phyloP scores from a whole-genome alignment of 768 basidiomycete genomes.

The Obba rivulosa region DNA sequence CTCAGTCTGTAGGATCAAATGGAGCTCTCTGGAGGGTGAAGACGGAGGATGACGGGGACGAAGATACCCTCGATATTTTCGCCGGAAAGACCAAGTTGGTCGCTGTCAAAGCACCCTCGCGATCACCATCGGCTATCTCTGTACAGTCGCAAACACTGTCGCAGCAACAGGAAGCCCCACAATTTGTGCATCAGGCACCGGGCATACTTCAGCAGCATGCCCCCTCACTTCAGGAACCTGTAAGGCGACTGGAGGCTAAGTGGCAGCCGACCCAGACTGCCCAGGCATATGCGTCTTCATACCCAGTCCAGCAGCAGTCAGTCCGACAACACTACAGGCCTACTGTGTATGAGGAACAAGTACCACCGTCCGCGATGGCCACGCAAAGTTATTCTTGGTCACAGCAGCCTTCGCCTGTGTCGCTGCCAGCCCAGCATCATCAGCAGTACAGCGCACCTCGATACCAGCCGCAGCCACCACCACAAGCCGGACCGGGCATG shows the following conservation, averaged over 20 bases:
- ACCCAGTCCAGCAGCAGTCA: no score
- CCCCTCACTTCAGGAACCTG: not conserved
- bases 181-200: conserved; percentile 9
- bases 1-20: conserved; percentile 28
- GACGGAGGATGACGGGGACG: conserved; percentile 37
- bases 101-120: conserved; percentile 35
- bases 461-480: conserved; percentile 6
- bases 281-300: not conserved
- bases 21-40: conserved; percentile 49
- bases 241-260: not conserved
- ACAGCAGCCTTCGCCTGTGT: conserved; percentile 7
- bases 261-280: conserved; percentile 4
- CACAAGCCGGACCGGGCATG: not conserved
- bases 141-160: not conserved
- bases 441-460: conserved; percentile 8
- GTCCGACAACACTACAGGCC: no score
- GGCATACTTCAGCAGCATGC: conserved; percentile 6
- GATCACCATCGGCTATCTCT: conserved; percentile 4
- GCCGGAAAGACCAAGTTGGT: conserved; percentile 64
- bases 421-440: conserved; percentile 14
- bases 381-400: not conserved
- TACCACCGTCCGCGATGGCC: not conserved
- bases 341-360: no score
- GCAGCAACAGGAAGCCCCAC: not conserved
- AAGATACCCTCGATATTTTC: conserved; percentile 67